Evolutionary conservation across 2,329 filamentous ascomycete genomes (phyloP).

Genomic region (Rachicladosporium sp.): DNA sequence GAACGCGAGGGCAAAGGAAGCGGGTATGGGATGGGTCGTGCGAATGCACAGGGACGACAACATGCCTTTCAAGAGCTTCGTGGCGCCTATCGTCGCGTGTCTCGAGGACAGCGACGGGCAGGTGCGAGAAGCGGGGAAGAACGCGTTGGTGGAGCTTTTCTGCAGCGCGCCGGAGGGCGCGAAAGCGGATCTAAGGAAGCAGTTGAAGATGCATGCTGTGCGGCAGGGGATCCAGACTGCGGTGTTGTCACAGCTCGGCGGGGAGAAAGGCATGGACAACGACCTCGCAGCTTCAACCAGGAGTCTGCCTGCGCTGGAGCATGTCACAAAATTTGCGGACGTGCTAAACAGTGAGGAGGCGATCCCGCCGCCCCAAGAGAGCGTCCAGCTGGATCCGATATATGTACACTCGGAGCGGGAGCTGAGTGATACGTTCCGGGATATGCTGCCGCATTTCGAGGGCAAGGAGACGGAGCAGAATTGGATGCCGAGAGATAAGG

Average conservation of each 20-base stretch:
- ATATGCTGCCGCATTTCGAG: slow-evolving; percentile 73
- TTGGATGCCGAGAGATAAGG: slow-evolving; percentile 78
- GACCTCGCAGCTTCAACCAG: slow-evolving; percentile 30
- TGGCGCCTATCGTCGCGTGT: slow-evolving; percentile 69
- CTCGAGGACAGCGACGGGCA: slow-evolving; percentile 82
- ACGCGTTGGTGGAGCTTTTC: slow-evolving; percentile 76
- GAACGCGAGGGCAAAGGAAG: slow-evolving; percentile 74
- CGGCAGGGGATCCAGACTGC: slow-evolving; percentile 73
- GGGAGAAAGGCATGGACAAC: slow-evolving; percentile 22
- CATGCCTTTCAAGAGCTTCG: slow-evolving; percentile 71
- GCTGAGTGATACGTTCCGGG: slow-evolving; percentile 73
- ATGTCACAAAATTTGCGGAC: slow-evolving; percentile 32
- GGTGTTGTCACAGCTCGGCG: slow-evolving; percentile 62
- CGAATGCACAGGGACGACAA: slow-evolving; percentile 74
- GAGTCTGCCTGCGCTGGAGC: slow-evolving; percentile 28
- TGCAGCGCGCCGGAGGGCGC: slow-evolving; percentile 67
- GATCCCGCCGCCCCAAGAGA: slow-evolving; percentile 48
- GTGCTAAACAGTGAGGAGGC: slow-evolving; percentile 35
- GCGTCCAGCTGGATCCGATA: slow-evolving; percentile 62
- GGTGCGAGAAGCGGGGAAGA: slow-evolving; percentile 75
- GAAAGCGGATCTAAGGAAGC: slow-evolving; percentile 78
- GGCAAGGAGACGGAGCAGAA: slow-evolving; percentile 84
- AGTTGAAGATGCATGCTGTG: slow-evolving; percentile 73
- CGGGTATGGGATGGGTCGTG: slow-evolving; percentile 72
- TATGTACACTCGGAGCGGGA: slow-evolving; percentile 77